Evolutionary conservation across 2,329 filamentous ascomycete species (phyloP), one percentile per base, ranked within the genome.

Genomic region (Beauveria medogensis): DNA sequence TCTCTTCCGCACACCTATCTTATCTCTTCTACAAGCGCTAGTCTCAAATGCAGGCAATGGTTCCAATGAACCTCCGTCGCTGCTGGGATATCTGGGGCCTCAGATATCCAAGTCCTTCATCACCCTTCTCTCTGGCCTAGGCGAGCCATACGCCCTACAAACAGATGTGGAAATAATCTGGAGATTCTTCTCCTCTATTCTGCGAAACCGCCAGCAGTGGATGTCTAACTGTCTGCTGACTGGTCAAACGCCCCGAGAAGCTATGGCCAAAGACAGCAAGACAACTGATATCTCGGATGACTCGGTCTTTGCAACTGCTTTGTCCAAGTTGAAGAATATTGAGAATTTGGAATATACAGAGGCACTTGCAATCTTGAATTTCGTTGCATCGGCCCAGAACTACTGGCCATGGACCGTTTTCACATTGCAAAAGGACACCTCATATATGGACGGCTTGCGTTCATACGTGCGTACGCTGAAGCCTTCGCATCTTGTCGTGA

Each of bases 331-430:
- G 43, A 81, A 83, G 20, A 80, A 80, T 12, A 85, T 96, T 63
- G 80, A 82, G 26, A 77, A 82, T 2, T 72, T 92, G 24, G 80
- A 88, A 9, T 80, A 82, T n/a, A 77, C 78, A 40, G 84, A 91
- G 64, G 84, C 87, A 4, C 77, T 92, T 24, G 85, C 89, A 1
- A 86, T 97, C 67, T 80, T 99, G 18, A 87, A 93, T 67, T 97
- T 97, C 71, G 85, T 97, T 43, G 86, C 90, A 2, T 86, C 89
- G 3, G 90, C 93, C 5, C 92, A 97, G 70, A 94, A 96, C 72
- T 90, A 92, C 70, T 97, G 93, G 93, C 89, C 92, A 1, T 96
- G 93, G 91, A 92, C 91, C 1, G 92, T 95, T 61, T 88, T 90
- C 61, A 86, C 89, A 44, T 77, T 96, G 41, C 85, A 89, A 63